Base-by-base conservation (phyloP, 306 rosid species). In the Cyamopsis tetragonoloba region DNA sequence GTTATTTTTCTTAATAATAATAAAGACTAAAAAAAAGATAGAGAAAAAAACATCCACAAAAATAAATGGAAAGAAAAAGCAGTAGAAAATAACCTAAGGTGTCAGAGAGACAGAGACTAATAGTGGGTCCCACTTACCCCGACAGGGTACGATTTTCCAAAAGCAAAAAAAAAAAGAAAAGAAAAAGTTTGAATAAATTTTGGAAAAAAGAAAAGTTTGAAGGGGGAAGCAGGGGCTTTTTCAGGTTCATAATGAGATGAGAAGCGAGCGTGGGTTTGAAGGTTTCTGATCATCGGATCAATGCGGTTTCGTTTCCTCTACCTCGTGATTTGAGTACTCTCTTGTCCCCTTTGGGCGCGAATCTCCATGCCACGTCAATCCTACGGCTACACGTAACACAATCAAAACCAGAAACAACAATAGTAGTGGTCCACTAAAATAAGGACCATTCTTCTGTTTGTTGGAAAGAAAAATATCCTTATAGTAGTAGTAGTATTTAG, bases 261-360 rank as follows among this genome's bases (percentile, higher is more conserved):
- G n/a, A n/a, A n/a, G 46, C 44, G 8, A 56, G 75, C 77, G 51
- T 66, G 70, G 30, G 35, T 12, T 42, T 20, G 41, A 28, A 71
- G 18, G 24, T 4, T n/a, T 48, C 13, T 7, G 7, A 22, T 12
- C 3, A 1, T 6, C 0, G 6, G 41, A 35, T 2, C 3, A 35
- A 15, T 35, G 6, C 2, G 10, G 1, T 1, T 55, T 13, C 18
- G 42, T 30, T 55, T 15, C 14, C 27, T 22, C 51, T 3, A 7
- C 68, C 72, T 78, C 76, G 78, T 63, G 75, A 72, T 68, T 35
- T 53, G 70, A 32, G 77, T 30, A 49, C 5, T 2, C 23, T 10
- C 46, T 69, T 74, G 78, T 70, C 56, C 11, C 6, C 23, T 24
- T 22, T 22, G 2, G n/a, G 26, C 34, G 22, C 62, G 3, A 17